These are phyloP conservation scores for Chrysochromulina tobinii DNA, from an alignment of 78 protist species.

Conservation along the genomic window DNA sequence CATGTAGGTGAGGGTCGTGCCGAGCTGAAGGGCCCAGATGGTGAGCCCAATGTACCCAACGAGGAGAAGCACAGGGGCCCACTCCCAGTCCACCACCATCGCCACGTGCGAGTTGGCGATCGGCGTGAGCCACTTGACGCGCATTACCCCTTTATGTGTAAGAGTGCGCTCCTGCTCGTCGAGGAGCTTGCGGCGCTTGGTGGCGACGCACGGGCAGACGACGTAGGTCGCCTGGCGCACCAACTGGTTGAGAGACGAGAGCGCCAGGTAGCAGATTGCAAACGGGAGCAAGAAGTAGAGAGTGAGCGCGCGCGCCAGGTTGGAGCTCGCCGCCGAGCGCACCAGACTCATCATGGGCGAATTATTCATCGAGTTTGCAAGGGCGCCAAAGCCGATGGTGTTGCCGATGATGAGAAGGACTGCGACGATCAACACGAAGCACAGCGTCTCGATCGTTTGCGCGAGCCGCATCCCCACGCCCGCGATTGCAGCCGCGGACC, in stretches of 20 bases:
- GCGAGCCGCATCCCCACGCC: neutral
- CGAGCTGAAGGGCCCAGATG: neutral
- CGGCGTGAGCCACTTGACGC: neutral
- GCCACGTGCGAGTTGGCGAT: neutral
- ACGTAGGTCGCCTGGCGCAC: neutral
- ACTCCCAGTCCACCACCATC: neutral
- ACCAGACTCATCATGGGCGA: neutral
- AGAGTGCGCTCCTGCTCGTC: no score
- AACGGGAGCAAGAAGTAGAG: neutral
- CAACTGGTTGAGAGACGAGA: neutral
- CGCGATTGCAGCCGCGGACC: neutral
- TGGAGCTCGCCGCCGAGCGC: no score
- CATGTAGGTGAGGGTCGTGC: neutral
- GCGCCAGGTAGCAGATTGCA: neutral
- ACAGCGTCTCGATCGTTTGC: neutral
- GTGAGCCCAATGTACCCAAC: no score
- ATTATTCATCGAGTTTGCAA: neutral
- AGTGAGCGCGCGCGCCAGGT: neutral
- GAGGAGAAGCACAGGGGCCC: neutral
- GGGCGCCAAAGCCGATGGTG: neutral
- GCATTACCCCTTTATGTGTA: no score
- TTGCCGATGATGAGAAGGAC: no score
- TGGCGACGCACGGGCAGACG: neutral
- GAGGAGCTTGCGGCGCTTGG: no score
- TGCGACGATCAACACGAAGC: neutral